Base-by-base conservation (phyloP, 2,329 filamentous ascomycete genomes). In the Pochonia chlamydosporia region DNA sequence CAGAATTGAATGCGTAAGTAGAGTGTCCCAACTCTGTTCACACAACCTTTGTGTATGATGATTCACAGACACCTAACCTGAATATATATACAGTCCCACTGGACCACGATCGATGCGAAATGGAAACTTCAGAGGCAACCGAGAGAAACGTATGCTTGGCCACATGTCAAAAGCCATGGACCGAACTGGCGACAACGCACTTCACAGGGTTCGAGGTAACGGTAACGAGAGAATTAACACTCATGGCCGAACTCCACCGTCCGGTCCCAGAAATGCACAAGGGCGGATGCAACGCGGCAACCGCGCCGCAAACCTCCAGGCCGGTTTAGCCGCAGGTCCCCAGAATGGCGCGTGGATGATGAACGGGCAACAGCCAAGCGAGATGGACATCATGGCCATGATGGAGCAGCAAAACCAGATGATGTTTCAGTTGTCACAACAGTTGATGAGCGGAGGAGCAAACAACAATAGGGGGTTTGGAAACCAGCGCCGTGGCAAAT, bases 101-200 rank as follows among this genome's bases (percentile, higher is more conserved):
- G 93, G 92, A 48, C 93, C 93, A 16, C 93, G 91, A 65, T 90
- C 91, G 28, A 96, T 97, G 90, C 87, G 93, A 60, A 89, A 86
- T 63, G 81, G 81, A 44, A 79, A 72, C 57, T 62, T 63, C 46
- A 68, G 77, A 47, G 73, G 76, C 47, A 77, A 81, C 46, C 82
- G 88, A 55, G 86, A 87, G 49, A 90, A 89, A 64, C 82, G 89
- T 52, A 83, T 96, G 74, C 75, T 96, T 48, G 89, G 89, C 43
- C 89, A 96, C 56, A 79, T 95, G 62, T 83, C 85, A 62, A 88
- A 88, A 59, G 82, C 84, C 13, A 84, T 96, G 81, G 89, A 95
- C 58, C 84, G 92, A 52, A 75, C 77, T 30, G 73, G 75, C 55
- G 90, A 96, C 56, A 76, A 78, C n/a, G 78, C 82, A 33, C 77